Evolutionary conservation across 106 monocot species (phyloP).

Genomic region (Gastrodia elata): DNA sequence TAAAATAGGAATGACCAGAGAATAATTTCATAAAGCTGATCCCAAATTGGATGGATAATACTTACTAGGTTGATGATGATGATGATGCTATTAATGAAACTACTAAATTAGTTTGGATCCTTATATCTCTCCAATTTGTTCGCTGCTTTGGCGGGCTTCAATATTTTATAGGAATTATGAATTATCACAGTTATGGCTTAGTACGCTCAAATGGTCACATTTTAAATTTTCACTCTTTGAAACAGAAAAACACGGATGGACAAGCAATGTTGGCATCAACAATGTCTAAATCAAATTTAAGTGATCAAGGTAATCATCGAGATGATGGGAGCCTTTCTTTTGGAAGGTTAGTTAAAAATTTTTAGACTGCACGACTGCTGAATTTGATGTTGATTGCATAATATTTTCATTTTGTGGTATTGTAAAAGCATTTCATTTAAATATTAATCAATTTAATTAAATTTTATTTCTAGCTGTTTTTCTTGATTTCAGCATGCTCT

Average conservation of each 20-base stretch:
- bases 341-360: constrained; percentile 60
- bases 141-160: not conserved
- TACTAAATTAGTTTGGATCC: not conserved
- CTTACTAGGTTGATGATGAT: not conserved
- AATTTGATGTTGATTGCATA: not conserved
- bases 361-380: constrained; percentile 5
- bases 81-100: not conserved
- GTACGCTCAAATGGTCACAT: not conserved
- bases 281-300: constrained; percentile 35
- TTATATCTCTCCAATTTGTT: not conserved
- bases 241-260: constrained; percentile 76
- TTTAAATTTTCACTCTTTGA: constrained; percentile 4
- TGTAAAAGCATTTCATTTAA: not conserved
- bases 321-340: constrained; percentile 46
- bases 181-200: not conserved
- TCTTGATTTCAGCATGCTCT: constrained; percentile 61
- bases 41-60: not conserved
- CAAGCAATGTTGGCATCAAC: constrained; percentile 78
- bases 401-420: not conserved
- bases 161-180: not conserved
- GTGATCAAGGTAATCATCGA: constrained; percentile 19
- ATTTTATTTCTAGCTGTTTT: not conserved
- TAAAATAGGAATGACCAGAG: not conserved
- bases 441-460: constrained; percentile 5
- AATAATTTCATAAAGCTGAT: not conserved